A percentile compares a stretch with the other conserved stretches of the same genome.
phyloP scores from a whole-genome alignment of 2,329 filamentous ascomycete species.

The Arthrinium puccinioides region DNA sequence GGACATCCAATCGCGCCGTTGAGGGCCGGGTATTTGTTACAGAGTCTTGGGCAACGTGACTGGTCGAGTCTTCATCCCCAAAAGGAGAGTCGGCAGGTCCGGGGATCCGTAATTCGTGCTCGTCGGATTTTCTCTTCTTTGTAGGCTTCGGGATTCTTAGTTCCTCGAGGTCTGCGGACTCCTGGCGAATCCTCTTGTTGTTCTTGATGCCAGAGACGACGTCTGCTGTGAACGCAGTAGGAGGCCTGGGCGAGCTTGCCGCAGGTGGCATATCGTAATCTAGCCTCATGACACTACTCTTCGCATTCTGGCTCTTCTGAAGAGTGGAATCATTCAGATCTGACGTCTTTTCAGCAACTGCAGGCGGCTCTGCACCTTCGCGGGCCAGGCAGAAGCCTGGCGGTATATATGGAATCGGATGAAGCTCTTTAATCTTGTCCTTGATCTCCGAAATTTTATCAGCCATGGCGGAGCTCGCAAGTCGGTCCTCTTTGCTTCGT shows the following conservation, averaged over 20 bases:
- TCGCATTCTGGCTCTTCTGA: not conserved
- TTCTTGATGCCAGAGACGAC: not conserved
- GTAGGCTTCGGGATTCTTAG: not conserved
- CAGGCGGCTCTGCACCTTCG: not conserved
- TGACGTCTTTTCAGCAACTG: not conserved
- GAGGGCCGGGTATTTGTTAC: too few species aligned
- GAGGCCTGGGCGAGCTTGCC: not conserved
- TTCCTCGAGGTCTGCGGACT: not conserved
- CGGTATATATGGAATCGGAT: conserved; percentile 6
- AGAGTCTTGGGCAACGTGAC: too few species aligned
- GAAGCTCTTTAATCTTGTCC: conserved; percentile 4
- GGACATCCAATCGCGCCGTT: too few species aligned
- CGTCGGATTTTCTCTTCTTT: too few species aligned
- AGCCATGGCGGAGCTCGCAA: not conserved
- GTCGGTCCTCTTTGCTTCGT: not conserved
- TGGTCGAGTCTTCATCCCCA: too few species aligned
- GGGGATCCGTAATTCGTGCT: too few species aligned
- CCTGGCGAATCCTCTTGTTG: not conserved
- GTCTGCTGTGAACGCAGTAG: not conserved
- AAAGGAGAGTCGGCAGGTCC: too few species aligned
- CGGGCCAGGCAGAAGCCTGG: not conserved
- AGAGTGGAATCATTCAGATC: not conserved
- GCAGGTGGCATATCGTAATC: conserved; percentile 1
- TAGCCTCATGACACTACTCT: not conserved
- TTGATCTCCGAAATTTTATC: conserved; percentile 3